A percentile compares a stretch with the other conserved stretches of the same genome.
These are phyloP conservation scores for Gamarada debralockiae DNA, from an alignment of 495 filamentous ascomycete genomes.

Conservation along the genomic window DNA sequence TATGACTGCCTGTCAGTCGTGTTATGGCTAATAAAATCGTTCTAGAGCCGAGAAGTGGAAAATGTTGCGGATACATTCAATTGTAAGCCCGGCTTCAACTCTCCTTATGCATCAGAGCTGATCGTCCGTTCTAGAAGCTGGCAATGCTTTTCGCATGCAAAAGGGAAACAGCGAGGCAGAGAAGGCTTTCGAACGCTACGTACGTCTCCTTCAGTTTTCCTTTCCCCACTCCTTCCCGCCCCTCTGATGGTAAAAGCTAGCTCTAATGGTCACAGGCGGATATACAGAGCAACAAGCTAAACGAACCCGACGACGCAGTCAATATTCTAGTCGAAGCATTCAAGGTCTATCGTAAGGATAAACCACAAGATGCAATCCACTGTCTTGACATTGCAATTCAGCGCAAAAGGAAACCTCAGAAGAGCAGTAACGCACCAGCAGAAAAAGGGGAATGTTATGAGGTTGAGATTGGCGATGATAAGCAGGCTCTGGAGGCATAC, in stretches of 20 bases:
- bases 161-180: constrained; percentile 77
- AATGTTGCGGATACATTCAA: constrained; percentile 78
- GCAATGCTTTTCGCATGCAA: constrained; percentile 75
- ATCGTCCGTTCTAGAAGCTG: constrained; percentile 74
- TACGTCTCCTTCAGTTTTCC: too few relatives aligned
- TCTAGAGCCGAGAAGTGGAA: constrained; percentile 86
- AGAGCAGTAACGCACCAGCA: constrained; percentile 86
- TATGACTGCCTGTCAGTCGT: too few relatives aligned
- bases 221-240: too few relatives aligned
- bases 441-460: constrained; percentile 80
- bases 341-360: constrained; percentile 79
- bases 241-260: too few relatives aligned
- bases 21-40: too few relatives aligned
- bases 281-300: constrained; percentile 70
- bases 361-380: constrained; percentile 72
- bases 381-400: constrained; percentile 71
- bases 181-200: constrained; percentile 73
- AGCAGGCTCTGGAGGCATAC: constrained; percentile 73
- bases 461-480: constrained; percentile 68
- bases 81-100: too few relatives aligned
- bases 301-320: constrained; percentile 85
- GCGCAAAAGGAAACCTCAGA: constrained; percentile 77
- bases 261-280: too few relatives aligned
- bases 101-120: too few relatives aligned
- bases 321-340: constrained; percentile 74